Conservation (phyloP, 2,329 filamentous ascomycete species). For the Xylariaceae sp. region DNA sequence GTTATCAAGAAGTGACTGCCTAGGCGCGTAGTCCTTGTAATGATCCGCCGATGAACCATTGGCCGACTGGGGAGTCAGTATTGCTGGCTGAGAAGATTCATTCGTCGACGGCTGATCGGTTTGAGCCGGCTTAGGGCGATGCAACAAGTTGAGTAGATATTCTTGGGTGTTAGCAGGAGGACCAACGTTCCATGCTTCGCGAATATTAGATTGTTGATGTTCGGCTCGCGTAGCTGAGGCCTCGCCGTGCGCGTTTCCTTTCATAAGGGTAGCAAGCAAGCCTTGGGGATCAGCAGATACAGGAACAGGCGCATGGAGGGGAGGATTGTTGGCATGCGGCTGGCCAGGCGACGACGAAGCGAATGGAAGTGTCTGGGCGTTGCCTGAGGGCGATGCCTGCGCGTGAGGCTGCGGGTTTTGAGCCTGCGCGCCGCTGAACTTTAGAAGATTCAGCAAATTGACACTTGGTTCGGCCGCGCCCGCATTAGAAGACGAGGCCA, state of each 20-base stretch:
- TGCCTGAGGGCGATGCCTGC: conserved; percentile 26
- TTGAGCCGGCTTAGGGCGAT: conserved; percentile 66
- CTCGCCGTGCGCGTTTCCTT: conserved; percentile 49
- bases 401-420: conserved; percentile 29
- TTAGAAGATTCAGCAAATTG: conserved; percentile 56
- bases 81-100: conserved; percentile 41
- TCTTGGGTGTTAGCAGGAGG: conserved; percentile 70
- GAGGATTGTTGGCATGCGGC: conserved; percentile 30
- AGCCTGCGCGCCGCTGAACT: conserved; percentile 46
- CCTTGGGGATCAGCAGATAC: conserved; percentile 52
- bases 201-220: conserved; percentile 25
- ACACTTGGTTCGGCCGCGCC: conserved; percentile 44
- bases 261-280: conserved; percentile 56
- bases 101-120: conserved; percentile 42
- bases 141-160: conserved; percentile 79
- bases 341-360: conserved; percentile 17
- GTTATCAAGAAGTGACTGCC: conserved; percentile 21
- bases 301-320: conserved; percentile 54
- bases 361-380: conserved; percentile 22
- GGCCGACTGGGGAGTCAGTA: conserved; percentile 42
- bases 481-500: conserved; percentile 30
- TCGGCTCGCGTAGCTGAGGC: conserved; percentile 34
- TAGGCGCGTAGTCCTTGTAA: conserved; percentile 23
- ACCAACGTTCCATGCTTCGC: conserved; percentile 41
- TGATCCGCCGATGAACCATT: conserved; percentile 32